Conservation (phyloP, 768 basidiomycete species). For the Lentinula edodes region DNA sequence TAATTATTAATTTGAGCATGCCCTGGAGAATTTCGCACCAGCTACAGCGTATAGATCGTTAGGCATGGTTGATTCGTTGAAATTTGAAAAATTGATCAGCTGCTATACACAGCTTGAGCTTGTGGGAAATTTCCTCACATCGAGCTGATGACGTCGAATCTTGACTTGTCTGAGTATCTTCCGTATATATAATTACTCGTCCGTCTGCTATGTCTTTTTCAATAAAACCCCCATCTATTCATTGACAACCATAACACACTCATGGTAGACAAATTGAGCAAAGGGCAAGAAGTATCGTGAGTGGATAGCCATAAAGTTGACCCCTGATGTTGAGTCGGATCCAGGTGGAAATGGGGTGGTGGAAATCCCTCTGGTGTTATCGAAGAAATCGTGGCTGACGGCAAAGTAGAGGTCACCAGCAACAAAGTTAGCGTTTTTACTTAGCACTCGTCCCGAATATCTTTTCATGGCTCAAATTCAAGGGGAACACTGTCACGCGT, state of each 20-base stretch:
- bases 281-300: conserved; percentile 1
- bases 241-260: no score
- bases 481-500: background rate
- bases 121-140: background rate
- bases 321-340: background rate
- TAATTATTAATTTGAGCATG: background rate
- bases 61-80: background rate
- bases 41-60: conserved; percentile 74
- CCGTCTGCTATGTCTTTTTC: no score
- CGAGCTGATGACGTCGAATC: background rate
- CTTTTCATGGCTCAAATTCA: no score
- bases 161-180: background rate
- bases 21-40: conserved; percentile 31
- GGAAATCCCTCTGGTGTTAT: background rate
- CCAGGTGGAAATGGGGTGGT: background rate
- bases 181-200: no score
- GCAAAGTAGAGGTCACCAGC: background rate
- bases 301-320: background rate
- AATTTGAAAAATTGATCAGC: background rate
- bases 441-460: no score
- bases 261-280: background rate
- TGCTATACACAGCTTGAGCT: background rate
- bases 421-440: background rate
- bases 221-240: no score
- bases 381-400: background rate